phyloP scores from a whole-genome alignment of 805 yeast genomes.

The Candida endomychidarum region DNA sequence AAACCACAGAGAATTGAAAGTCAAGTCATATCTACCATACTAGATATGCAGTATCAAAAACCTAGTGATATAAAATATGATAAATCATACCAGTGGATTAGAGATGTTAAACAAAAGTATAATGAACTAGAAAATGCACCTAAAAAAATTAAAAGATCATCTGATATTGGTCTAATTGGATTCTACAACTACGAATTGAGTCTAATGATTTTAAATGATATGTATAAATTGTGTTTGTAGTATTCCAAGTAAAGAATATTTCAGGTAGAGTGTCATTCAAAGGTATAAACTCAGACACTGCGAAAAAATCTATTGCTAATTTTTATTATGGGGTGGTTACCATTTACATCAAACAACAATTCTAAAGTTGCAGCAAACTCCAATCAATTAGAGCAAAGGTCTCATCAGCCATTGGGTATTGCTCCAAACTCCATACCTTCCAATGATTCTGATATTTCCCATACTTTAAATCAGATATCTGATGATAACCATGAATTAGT shows the following conservation, averaged over 20 bases:
- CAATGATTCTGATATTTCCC: slow-evolving; percentile 24
- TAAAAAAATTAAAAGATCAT: slow-evolving; percentile 6
- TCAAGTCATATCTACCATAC: slow-evolving; percentile 23
- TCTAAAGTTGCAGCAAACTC: slow-evolving; percentile 7
- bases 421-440: slow-evolving; percentile 11
- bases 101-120: slow-evolving; percentile 10
- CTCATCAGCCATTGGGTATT: slow-evolving; percentile 25
- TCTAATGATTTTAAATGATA: slow-evolving; percentile 30
- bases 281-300: no score
- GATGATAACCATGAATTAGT: slow-evolving; percentile 13
- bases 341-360: slow-evolving; percentile 9
- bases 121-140: slow-evolving; percentile 8
- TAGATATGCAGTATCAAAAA: slow-evolving; percentile 22
- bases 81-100: slow-evolving; percentile 23
- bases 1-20: slow-evolving; percentile 21
- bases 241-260: no score
- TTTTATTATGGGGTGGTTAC: slow-evolving; percentile 15
- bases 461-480: slow-evolving; percentile 29
- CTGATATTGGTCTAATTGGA: slow-evolving; percentile 17
- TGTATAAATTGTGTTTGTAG: slow-evolving; percentile 26
- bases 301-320: no score
- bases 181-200: slow-evolving; percentile 25
- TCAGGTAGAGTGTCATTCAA: no score
- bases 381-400: slow-evolving; percentile 25
- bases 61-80: slow-evolving; percentile 28